Base-by-base conservation (phyloP, 2,329 filamentous ascomycete species). In the Aspergillus versicolor region DNA sequence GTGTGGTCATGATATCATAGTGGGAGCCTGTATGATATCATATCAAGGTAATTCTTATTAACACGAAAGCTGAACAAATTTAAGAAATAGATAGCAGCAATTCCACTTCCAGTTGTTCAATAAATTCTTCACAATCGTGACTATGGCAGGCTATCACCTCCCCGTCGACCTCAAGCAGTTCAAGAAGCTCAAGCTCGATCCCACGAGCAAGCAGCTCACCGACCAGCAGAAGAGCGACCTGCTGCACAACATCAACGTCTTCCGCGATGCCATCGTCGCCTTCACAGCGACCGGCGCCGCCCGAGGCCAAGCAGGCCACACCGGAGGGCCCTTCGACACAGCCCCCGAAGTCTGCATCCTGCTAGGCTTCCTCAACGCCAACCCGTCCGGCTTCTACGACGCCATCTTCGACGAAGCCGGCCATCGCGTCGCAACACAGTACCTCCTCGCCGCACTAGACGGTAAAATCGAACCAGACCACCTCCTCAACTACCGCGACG, bases 401-500 rank as follows among this genome's bases (percentile, higher is more conserved):
- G 65, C 71, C 6, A 54, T 76, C 17, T 76, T 71, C 56, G 73
- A 76, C 41, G 73, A 76, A 54, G 70, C 73, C 1, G 73, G 73
- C 11, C 73, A 76, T 61, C 66, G 73, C 50, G 73, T 75, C n/a
- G 73, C 73, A 6, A 76, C 73, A 2, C 73, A 76, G 58, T 76
- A 76, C 54, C 63, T 75, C 3, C 66, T 75, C 1, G 65, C 69
- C n/a, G 71, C 73, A 5, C 17, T 75, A 30, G 69, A 75, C 24
- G 68, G 67, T 27, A 70, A 75, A 44, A 70, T 76, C 37, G 65
- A 67, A 0, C 70, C 72, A 13, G 72, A 76, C 17, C 70, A 76
- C 56, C 70, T 76, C n/a, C 65, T 76, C 5, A 71, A 75, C 59
- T 76, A 76, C 62, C 73, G 73, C 49, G 73, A 73, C 43, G 73